Evolutionary conservation across 345 rosid species (phyloP).

Genomic region (Leavenworthia alabamica): DNA sequence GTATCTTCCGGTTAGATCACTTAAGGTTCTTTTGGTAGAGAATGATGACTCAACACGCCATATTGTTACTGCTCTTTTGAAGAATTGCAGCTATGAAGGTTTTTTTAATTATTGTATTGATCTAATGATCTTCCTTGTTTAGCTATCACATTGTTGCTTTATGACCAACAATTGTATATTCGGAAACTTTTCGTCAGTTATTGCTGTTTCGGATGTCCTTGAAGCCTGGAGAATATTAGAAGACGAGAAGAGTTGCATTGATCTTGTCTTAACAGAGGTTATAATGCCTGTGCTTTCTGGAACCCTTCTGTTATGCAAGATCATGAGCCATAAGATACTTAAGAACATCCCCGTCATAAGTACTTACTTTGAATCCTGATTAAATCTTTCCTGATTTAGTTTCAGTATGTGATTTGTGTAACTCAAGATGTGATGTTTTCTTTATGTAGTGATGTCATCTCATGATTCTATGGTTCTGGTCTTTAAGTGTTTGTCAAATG

Average conservation of each 20-base stretch:
- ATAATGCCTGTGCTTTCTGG: constrained; percentile 70
- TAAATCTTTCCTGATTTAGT: background rate
- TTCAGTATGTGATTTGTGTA: constrained; percentile 3
- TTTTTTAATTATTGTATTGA: constrained; percentile 4
- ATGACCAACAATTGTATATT: constrained; percentile 11
- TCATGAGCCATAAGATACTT: constrained; percentile 56
- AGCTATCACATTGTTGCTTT: constrained; percentile 4
- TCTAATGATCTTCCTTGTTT: background rate
- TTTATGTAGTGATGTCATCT: constrained; percentile 75
- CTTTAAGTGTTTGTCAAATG: constrained; percentile 75
- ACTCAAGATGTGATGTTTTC: constrained; percentile 24
- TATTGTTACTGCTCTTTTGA: constrained; percentile 61
- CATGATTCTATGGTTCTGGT: constrained; percentile 76
- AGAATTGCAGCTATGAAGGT: constrained; percentile 87
- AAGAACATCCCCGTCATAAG: constrained; percentile 74
- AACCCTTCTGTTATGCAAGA: constrained; percentile 61
- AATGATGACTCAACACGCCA: constrained; percentile 73
- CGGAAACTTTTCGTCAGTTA: constrained; percentile 39
- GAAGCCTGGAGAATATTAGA: constrained; percentile 69
- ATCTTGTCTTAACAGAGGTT: constrained; percentile 72
- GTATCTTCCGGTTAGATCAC: constrained; percentile 58
- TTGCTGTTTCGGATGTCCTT: constrained; percentile 51
- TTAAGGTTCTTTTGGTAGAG: constrained; percentile 82
- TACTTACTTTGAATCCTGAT: constrained; percentile 22
- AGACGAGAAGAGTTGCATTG: constrained; percentile 52